phyloP scores from a whole-genome alignment of 1,284 basidiomycete species.

The Inonotus obliquus region DNA sequence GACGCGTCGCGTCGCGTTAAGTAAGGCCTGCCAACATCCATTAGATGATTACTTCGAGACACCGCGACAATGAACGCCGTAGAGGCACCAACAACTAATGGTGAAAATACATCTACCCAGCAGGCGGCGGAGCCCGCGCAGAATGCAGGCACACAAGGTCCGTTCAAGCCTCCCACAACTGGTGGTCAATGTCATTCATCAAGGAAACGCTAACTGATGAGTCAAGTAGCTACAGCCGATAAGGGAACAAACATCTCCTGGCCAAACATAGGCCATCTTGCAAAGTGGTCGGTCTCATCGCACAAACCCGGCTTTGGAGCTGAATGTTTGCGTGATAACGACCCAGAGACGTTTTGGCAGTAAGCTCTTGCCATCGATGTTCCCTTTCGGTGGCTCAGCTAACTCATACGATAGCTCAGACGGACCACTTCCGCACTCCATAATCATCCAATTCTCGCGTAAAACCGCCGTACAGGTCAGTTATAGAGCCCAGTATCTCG shows the following conservation, averaged over 20 bases:
- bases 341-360: conserved; percentile 98
- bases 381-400: neutral
- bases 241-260: conserved; percentile 28
- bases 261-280: conserved; percentile 81
- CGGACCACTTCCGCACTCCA: conserved; percentile 94
- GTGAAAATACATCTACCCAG: neutral
- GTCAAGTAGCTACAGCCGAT: neutral
- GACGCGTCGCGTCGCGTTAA: neutral
- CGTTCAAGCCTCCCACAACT: neutral
- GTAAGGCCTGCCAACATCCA: neutral
- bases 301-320: conserved; percentile 97
- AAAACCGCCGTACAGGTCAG: conserved; percentile 85
- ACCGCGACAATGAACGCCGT: neutral
- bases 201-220: neutral
- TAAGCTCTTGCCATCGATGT: conserved; percentile 30
- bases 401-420: conserved; percentile 68
- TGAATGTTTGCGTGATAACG: conserved; percentile 84
- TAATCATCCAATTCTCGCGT: conserved; percentile 90
- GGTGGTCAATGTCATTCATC: no score
- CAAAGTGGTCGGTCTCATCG: conserved; percentile 95
- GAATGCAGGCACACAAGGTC: neutral
- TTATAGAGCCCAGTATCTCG: conserved; percentile 5
- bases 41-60: no score
- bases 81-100: neutral
- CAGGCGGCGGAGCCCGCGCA: neutral